phyloP scores from a whole-genome alignment of 2,329 filamentous ascomycete species.

The Fusarium citri region DNA sequence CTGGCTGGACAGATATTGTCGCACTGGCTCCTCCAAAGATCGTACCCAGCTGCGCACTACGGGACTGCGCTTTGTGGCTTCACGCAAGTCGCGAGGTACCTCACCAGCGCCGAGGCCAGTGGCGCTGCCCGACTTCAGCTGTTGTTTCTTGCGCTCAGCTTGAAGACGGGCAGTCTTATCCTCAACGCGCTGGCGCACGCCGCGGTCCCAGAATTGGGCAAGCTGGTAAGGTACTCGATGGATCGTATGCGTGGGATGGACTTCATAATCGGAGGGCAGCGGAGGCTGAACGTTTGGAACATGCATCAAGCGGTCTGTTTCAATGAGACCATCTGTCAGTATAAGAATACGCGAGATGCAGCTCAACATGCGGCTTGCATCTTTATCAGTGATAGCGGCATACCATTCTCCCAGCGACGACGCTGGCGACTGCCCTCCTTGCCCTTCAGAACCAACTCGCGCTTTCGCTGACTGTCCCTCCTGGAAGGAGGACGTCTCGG shows the following conservation, averaged over 20 bases:
- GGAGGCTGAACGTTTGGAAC: conserved; percentile 91
- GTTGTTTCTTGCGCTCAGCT: conserved; percentile 60
- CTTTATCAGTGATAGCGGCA: conserved; percentile 5
- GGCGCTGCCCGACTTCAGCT: conserved; percentile 55
- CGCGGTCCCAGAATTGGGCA: conserved; percentile 82
- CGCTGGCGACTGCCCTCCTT: conserved; percentile 90
- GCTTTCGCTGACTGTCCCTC: conserved; percentile 67
- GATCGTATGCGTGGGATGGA: conserved; percentile 83
- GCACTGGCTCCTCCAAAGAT: conserved; percentile 85
- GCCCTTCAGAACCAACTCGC: conserved; percentile 85
- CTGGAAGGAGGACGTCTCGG: conserved; percentile 60
- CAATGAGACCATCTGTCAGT: conserved; percentile 30
- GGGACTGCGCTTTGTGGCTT: conserved; percentile 82
- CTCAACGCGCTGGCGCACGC: conserved; percentile 63
- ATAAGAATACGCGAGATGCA: not conserved
- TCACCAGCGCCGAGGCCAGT: conserved; percentile 62
- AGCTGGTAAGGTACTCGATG: conserved; percentile 88
- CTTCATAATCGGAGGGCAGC: conserved; percentile 82
- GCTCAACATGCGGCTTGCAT: not conserved
- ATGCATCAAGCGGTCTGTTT: conserved; percentile 81
- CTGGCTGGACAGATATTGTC: conserved; percentile 75
- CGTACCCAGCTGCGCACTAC: conserved; percentile 84
- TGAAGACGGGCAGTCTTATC: conserved; percentile 56
- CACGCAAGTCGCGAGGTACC: conserved; percentile 83
- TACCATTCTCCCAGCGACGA: conserved; percentile 96